Conservation (phyloP, 257 asterid genomes). For the Henckelia pumila region DNA sequence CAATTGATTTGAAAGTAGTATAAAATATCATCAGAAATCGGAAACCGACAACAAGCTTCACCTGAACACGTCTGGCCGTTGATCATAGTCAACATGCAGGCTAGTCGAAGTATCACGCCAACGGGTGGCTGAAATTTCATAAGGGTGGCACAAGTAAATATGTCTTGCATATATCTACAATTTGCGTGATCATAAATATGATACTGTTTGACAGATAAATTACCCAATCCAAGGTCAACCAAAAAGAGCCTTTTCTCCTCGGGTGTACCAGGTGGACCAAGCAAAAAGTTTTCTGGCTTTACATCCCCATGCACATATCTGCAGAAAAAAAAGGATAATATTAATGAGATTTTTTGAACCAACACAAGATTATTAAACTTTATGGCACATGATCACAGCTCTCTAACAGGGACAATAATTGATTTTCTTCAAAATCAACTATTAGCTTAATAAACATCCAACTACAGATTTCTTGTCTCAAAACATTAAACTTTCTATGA, state of each 20-base stretch:
- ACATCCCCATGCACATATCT: slow-evolving; percentile 95
- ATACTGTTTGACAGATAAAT: slow-evolving; percentile 12
- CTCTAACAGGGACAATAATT: background rate
- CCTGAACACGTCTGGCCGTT: slow-evolving; percentile 69
- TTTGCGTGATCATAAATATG: background rate
- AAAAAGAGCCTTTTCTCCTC: slow-evolving; percentile 77
- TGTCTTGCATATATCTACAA: background rate
- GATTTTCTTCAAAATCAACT: background rate
- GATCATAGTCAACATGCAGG: slow-evolving; percentile 64
- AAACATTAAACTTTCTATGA: background rate
- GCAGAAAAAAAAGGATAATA: slow-evolving; percentile 23
- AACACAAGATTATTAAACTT: background rate
- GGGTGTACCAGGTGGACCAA: slow-evolving; percentile 73
- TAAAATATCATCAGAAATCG: background rate
- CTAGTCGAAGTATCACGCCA: slow-evolving; percentile 57
- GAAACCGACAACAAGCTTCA: slow-evolving; percentile 4
- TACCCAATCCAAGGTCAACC: slow-evolving; percentile 94
- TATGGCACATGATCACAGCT: background rate
- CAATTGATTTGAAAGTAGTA: background rate
- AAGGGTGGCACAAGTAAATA: slow-evolving; percentile 14
- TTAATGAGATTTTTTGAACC: background rate
- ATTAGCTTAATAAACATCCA: background rate
- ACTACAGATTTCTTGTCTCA: background rate
- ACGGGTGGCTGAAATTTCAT: slow-evolving; percentile 44
- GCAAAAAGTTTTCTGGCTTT: slow-evolving; percentile 93